Evolutionary conservation across 345 rosid species (phyloP).

Genomic region (Salix arbutifolia): DNA sequence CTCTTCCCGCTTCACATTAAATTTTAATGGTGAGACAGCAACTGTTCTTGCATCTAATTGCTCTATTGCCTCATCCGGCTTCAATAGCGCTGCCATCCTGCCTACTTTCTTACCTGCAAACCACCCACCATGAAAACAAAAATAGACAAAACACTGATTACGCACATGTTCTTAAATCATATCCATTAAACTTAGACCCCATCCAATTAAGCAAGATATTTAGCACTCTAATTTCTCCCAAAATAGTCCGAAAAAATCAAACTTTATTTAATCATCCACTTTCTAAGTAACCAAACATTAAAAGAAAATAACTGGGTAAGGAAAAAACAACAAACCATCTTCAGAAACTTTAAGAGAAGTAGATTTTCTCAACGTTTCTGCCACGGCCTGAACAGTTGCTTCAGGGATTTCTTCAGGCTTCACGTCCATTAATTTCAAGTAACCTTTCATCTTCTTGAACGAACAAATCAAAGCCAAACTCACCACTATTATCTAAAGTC

Average conservation of each 20-base stretch:
- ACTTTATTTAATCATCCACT: not conserved
- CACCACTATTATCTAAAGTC: constrained; percentile 54
- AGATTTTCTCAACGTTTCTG: constrained; percentile 69
- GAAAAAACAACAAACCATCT: constrained; percentile 54
- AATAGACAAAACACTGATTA: not conserved
- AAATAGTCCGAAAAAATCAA: not conserved
- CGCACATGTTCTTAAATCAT: not conserved
- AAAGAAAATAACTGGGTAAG: not conserved
- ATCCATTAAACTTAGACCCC: not conserved
- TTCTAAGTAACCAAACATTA: not conserved
- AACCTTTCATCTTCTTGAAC: constrained; percentile 79
- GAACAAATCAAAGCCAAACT: constrained; percentile 87
- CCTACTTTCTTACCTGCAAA: constrained; percentile 73
- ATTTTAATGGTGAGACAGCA: constrained; percentile 66
- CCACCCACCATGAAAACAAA: not conserved
- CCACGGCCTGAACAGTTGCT: constrained; percentile 71
- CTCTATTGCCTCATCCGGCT: constrained; percentile 65
- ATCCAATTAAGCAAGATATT: not conserved
- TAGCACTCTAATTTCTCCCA: not conserved
- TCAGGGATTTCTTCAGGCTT: constrained; percentile 75
- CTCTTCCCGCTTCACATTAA: constrained; percentile 62
- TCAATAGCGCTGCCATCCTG: constrained; percentile 52
- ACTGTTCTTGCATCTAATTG: constrained; percentile 71
- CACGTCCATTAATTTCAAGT: constrained; percentile 57
- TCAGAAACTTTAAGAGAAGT: constrained; percentile 72